Evolutionary conservation across 352 stramenopile species (phyloP).

Genomic region (Pythium rishiriense): DNA sequence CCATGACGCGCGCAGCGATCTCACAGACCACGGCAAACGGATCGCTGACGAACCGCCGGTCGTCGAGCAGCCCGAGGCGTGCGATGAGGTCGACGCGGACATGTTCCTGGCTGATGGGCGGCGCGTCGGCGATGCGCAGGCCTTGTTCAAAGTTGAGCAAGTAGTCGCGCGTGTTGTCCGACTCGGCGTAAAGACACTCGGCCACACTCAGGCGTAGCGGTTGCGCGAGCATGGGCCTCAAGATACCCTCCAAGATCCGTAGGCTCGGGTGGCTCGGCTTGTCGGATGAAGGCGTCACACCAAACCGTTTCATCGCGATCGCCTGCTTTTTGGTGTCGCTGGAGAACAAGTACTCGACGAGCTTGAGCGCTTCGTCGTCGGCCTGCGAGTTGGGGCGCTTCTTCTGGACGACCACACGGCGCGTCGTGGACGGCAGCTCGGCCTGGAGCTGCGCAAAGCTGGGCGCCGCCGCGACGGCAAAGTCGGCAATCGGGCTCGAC

Average conservation of each 20-base stretch:
- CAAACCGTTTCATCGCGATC: conserved; percentile 29
- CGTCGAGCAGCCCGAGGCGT: conserved; percentile 27
- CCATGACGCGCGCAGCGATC: conserved; percentile 37
- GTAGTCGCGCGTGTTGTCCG: conserved; percentile 28
- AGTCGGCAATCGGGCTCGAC: conserved; percentile 26
- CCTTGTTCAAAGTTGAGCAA: conserved; percentile 38
- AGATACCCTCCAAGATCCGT: conserved; percentile 23
- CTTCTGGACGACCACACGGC: conserved; percentile 21
- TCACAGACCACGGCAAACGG: conserved; percentile 34
- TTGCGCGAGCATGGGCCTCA: conserved; percentile 22
- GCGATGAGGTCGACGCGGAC: conserved; percentile 31
- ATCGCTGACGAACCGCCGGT: conserved; percentile 14
- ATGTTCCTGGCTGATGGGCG: conserved; percentile 23
- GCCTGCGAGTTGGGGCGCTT: conserved; percentile 21
- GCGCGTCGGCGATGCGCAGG: conserved; percentile 31
- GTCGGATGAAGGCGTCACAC: conserved; percentile 19
- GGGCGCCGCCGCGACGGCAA: conserved; percentile 10
- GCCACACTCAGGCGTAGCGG: conserved; percentile 20
- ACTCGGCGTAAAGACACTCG: conserved; percentile 30
- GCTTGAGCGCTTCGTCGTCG: conserved; percentile 28
- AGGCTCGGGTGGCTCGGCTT: conserved; percentile 9
- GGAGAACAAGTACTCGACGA: conserved; percentile 41
- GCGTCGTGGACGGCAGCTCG: conserved; percentile 10
- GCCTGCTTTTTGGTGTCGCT: conserved; percentile 31
- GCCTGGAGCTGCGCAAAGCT: conserved; percentile 30